Conservation (phyloP, 345 rosid genomes). For the Eucalyptus sp. region DNA sequence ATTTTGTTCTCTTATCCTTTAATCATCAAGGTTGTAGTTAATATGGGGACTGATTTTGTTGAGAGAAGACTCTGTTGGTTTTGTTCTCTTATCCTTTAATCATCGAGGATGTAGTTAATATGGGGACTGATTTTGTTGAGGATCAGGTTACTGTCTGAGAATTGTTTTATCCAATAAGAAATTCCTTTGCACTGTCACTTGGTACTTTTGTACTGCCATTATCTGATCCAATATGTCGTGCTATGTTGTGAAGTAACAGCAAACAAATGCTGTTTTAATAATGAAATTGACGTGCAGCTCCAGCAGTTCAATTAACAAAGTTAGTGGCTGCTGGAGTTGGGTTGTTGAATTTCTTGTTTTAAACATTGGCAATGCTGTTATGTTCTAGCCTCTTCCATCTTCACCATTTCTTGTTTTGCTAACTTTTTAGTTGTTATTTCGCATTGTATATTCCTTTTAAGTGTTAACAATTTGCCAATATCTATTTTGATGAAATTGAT, state of each 20-base stretch:
- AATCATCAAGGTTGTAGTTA: neutral
- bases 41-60: neutral
- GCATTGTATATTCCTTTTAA: neutral
- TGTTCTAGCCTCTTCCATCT: neutral
- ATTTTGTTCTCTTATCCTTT: neutral
- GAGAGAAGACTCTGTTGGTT: neutral
- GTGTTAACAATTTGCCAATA: neutral
- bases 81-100: neutral
- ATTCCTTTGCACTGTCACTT: neutral
- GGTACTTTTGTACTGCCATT: neutral
- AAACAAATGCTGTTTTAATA: neutral
- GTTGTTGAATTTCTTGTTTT: neutral
- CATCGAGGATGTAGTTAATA: neutral
- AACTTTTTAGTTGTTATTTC: neutral
- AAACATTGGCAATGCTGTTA: neutral
- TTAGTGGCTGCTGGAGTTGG: neutral
- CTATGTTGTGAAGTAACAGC: neutral
- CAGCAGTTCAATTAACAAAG: neutral
- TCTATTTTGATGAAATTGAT: neutral
- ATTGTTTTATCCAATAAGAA: neutral
- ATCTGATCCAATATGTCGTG: neutral
- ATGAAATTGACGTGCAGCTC: neutral
- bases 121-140: neutral
- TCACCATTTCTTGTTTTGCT: neutral
- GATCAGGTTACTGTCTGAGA: neutral